These are phyloP conservation scores for Candida boidinii DNA, from an alignment of 805 yeast genomes.

Conservation along the genomic window DNA sequence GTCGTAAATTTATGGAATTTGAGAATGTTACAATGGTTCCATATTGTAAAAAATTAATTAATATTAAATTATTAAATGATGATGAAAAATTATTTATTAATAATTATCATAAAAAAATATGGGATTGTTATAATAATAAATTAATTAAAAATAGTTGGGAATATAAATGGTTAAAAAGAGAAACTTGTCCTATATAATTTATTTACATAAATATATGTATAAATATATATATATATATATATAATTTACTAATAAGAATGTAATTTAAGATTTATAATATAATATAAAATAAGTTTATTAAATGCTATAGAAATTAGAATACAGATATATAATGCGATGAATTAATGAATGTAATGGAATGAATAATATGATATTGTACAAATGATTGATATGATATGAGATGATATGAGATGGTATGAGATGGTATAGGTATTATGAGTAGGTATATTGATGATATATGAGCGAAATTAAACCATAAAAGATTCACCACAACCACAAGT, in stretches of 20 bases:
- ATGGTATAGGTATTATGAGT: not conserved
- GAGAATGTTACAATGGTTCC: constrained; percentile 54
- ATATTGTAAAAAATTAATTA: constrained; percentile 43
- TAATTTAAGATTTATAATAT: not conserved
- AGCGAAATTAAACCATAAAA: constrained; percentile 69
- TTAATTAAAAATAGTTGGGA: constrained; percentile 30
- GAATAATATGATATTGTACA: not conserved
- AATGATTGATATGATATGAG: no score
- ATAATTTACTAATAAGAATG: no score
- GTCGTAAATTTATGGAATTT: constrained; percentile 38
- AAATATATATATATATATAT: no score
- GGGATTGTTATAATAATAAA: constrained; percentile 32
- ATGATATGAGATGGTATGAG: not conserved
- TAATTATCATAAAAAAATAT: constrained; percentile 36
- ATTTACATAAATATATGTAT: not conserved
- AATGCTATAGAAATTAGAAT: not conserved
- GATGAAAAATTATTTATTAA: constrained; percentile 46
- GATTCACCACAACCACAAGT: constrained; percentile 99
- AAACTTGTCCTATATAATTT: constrained; percentile 24
- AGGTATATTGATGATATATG: not conserved
- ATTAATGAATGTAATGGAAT: not conserved
- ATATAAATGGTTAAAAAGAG: constrained; percentile 42
- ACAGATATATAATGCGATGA: not conserved
- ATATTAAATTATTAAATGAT: constrained; percentile 29
- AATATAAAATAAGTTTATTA: not conserved